Percentiles rank a stretch among this genome's conserved stretches.
phyloP scores from a whole-genome alignment of 2,329 filamentous ascomycete genomes.

The Pseudovirgaria hyperparasitica region DNA sequence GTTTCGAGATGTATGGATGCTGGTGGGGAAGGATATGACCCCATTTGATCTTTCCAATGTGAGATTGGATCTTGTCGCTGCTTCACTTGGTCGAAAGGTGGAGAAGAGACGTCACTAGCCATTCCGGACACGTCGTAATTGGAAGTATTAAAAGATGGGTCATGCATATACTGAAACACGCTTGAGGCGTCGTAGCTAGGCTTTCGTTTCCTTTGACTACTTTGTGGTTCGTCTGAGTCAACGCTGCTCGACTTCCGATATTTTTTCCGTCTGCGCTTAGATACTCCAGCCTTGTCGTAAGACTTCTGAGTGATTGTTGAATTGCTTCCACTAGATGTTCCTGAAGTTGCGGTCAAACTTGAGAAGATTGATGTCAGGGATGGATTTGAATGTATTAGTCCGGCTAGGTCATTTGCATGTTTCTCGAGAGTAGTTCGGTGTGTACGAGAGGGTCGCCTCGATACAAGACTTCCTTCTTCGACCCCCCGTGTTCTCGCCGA shows the following conservation, averaged over 20 bases:
- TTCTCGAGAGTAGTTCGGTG: conserved; percentile 21
- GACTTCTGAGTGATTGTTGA: conserved; percentile 33
- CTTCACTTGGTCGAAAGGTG: too few relatives aligned
- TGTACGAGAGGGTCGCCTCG: conserved; percentile 17
- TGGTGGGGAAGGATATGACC: too few relatives aligned
- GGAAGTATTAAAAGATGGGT: too few relatives aligned
- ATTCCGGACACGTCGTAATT: too few relatives aligned
- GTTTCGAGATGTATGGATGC: too few relatives aligned
- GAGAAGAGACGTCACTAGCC: too few relatives aligned
- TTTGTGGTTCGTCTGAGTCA: conserved; percentile 7
- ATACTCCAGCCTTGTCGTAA: conserved; percentile 19
- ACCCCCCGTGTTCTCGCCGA: conserved; percentile 9
- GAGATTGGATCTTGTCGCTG: too few relatives aligned
- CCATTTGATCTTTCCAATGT: too few relatives aligned
- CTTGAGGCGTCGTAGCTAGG: conserved; percentile 8
- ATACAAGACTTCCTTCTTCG: conserved; percentile 11
- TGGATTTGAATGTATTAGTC: conserved; percentile 25
- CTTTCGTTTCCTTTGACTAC: conserved; percentile 9
- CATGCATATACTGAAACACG: conserved; percentile 18
- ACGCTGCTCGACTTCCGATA: conserved; percentile 6
- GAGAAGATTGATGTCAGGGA: conserved; percentile 31
- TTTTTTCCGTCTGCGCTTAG: conserved; percentile 13
- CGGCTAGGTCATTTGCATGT: conserved; percentile 15
- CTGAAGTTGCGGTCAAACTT: conserved; percentile 27
- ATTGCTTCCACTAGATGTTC: conserved; percentile 30